Evolutionary conservation across 768 basidiomycete genomes (phyloP).

Genomic region (Pulveroboletus sp.): DNA sequence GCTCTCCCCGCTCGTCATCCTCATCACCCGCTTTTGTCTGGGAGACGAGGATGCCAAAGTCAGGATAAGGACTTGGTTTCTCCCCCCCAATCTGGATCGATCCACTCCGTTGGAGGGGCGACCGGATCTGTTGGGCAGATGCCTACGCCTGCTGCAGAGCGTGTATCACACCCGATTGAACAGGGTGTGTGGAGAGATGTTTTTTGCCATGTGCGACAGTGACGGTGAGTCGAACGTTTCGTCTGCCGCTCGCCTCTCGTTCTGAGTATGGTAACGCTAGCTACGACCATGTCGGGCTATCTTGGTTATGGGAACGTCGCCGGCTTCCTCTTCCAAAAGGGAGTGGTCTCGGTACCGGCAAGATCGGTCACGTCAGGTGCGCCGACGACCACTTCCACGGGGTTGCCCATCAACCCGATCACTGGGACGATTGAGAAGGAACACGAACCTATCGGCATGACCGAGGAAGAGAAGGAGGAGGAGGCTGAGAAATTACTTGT

Average conservation of each 20-base stretch:
- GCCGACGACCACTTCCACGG: conserved; percentile 32
- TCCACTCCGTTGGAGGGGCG: conserved; percentile 70
- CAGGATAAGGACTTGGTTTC: conserved; percentile 60
- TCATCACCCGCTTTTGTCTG: conserved; percentile 66
- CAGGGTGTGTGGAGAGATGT: conserved; percentile 78
- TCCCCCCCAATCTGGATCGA: conserved; percentile 80
- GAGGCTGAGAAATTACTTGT: conserved; percentile 93
- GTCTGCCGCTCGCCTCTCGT: neutral
- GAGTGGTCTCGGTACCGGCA: conserved; percentile 62
- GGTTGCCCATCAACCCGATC: conserved; percentile 71
- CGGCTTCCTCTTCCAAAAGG: conserved; percentile 90
- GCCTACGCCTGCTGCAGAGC: conserved; percentile 70
- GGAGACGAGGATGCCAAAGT: conserved; percentile 56
- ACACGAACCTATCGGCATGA: conserved; percentile 58
- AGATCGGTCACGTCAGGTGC: conserved; percentile 32
- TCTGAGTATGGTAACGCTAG: conserved; percentile 33
- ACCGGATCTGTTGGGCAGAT: conserved; percentile 69
- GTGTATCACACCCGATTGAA: conserved; percentile 73
- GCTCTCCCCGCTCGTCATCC: conserved; percentile 69
- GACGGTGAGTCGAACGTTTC: conserved; percentile 49
- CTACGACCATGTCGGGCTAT: conserved; percentile 65
- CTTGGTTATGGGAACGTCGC: conserved; percentile 96
- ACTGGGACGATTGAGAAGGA: conserved; percentile 63
- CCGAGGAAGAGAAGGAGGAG: conserved; percentile 90
- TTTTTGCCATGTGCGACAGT: conserved; percentile 78